These are phyloP conservation scores for Aspergillus ochraceus DNA, from an alignment of 2,329 filamentous ascomycete species.

Conservation along the genomic window DNA sequence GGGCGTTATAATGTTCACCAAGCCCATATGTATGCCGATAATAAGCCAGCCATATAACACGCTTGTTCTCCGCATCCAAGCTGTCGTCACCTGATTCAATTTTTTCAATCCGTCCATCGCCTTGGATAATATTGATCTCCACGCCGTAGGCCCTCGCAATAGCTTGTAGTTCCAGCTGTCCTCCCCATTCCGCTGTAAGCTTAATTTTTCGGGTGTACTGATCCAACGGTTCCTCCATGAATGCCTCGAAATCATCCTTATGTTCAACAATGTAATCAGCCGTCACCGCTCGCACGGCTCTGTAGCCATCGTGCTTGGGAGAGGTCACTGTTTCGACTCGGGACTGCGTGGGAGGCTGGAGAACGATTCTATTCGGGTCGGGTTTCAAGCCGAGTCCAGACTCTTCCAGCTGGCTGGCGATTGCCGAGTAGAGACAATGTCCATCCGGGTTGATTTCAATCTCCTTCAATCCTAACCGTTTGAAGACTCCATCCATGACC, in stretches of 20 bases:
- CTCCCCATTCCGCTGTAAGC: conserved; percentile 93
- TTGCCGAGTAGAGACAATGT: conserved; percentile 89
- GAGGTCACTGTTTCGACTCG: conserved; percentile 33
- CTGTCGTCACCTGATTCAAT: conserved; percentile 58
- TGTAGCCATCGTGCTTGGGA: conserved; percentile 57
- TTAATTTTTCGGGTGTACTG: conserved; percentile 74
- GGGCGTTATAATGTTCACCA: conserved; percentile 95
- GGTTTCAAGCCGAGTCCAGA: conserved; percentile 41
- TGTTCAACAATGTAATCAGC: conserved; percentile 75
- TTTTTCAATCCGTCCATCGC: conserved; percentile 74
- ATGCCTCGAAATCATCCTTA: conserved; percentile 78
- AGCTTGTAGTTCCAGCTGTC: conserved; percentile 84
- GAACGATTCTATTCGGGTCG: conserved; percentile 35
- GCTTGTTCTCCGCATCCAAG: conserved; percentile 46
- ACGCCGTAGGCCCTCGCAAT: conserved; percentile 78
- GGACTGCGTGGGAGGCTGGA: conserved; percentile 31
- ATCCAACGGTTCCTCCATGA: conserved; percentile 77
- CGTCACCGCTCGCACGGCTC: conserved; percentile 66
- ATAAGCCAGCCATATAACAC: conserved; percentile 86
- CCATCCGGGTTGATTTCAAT: conserved; percentile 84
- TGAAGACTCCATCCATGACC: conserved; percentile 69
- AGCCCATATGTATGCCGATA: conserved; percentile 92
- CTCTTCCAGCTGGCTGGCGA: conserved; percentile 76
- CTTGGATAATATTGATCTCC: conserved; percentile 80
- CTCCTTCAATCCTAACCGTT: conserved; percentile 65